These are phyloP conservation scores for Mimosa pudica DNA, from an alignment of 306 rosid species.

Conservation along the genomic window DNA sequence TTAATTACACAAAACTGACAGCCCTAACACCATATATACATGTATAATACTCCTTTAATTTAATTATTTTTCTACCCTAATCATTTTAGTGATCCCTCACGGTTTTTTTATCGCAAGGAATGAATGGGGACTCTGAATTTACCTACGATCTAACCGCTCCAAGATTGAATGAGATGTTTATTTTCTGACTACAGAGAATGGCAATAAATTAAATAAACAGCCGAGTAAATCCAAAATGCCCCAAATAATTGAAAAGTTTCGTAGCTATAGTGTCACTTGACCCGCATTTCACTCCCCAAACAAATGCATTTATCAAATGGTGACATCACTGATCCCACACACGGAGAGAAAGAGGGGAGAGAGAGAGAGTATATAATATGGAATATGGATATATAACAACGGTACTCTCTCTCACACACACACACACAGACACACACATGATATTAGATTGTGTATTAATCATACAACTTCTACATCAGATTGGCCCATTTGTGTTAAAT, in stretches of 20 bases:
- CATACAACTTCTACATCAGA: neutral
- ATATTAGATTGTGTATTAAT: neutral
- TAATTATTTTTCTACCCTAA: too few relatives aligned
- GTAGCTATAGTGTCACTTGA: slow-evolving; percentile 25
- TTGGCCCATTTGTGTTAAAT: slow-evolving; percentile 4
- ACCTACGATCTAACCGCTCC: too few relatives aligned
- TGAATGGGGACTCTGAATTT: too few relatives aligned
- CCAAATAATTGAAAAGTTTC: neutral
- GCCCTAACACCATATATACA: too few relatives aligned
- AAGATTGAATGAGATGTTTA: too few relatives aligned
- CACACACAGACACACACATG: neutral
- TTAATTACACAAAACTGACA: too few relatives aligned
- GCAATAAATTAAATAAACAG: neutral
- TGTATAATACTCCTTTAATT: too few relatives aligned
- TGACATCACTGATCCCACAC: neutral
- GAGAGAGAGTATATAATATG: too few relatives aligned
- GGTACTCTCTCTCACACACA: neutral
- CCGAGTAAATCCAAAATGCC: neutral
- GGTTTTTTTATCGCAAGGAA: too few relatives aligned
- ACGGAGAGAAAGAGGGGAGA: neutral
- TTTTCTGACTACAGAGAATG: too few relatives aligned
- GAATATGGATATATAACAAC: slow-evolving; percentile 1
- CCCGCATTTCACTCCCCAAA: neutral
- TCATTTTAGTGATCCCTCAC: too few relatives aligned
- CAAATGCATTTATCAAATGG: neutral